A percentile compares a stretch with the other conserved stretches of the same genome.
These are phyloP conservation scores for Beauveria medogensis DNA, from an alignment of 2,329 filamentous ascomycete genomes.

Conservation along the genomic window DNA sequence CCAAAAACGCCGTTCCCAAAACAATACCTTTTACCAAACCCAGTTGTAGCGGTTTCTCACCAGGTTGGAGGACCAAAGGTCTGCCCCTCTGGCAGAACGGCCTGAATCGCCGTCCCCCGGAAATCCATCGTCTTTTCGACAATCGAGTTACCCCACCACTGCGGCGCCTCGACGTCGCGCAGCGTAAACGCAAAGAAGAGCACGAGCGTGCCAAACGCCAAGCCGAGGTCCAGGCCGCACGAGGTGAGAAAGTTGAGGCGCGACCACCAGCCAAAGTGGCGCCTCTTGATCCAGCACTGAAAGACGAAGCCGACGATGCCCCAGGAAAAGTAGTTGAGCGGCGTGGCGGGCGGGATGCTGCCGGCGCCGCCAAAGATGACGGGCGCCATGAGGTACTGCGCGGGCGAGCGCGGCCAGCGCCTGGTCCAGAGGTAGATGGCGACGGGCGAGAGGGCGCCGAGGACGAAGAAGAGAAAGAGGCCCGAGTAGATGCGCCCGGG, in stretches of 20 bases:
- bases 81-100: constrained; percentile 41
- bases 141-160: constrained; percentile 62
- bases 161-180: constrained; percentile 50
- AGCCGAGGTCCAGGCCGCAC: constrained; percentile 60
- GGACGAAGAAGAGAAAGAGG: constrained; percentile 51
- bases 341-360: constrained; percentile 57
- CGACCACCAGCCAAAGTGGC: constrained; percentile 63
- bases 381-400: constrained; percentile 50
- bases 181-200: constrained; percentile 65
- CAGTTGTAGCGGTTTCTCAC: constrained; percentile 22
- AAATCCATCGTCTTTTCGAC: constrained; percentile 55
- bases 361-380: constrained; percentile 55
- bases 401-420: constrained; percentile 42
- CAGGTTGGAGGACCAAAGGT: constrained; percentile 54
- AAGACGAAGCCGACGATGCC: constrained; percentile 63
- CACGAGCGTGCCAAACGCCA: constrained; percentile 58
- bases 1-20: background rate
- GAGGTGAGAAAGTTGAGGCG: constrained; percentile 66
- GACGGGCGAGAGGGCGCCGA: constrained; percentile 47
- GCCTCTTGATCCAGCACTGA: constrained; percentile 58
- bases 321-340: constrained; percentile 69
- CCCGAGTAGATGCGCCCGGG: constrained; percentile 53
- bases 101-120: constrained; percentile 49
- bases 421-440: constrained; percentile 41
- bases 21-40: background rate